Percentiles rank a stretch among this genome's conserved stretches.
Evolutionary conservation across 208 protist genomes (phyloP).

Genomic region (Acanthamoeba triangularis): DNA sequence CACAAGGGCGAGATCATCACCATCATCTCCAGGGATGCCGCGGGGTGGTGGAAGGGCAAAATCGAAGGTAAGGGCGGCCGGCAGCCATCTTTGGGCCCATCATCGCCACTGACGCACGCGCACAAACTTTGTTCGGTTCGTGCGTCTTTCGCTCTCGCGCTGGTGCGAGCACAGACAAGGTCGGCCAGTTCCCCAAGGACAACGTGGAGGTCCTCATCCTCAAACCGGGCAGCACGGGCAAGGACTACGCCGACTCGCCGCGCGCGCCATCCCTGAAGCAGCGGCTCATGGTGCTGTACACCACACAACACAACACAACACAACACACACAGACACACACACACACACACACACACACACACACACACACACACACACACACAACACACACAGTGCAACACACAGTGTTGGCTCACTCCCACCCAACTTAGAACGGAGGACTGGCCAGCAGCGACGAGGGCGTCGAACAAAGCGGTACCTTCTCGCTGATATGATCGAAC

Average conservation of each 20-base stretch:
- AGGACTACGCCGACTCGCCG: background rate
- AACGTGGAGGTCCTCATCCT: slow-evolving; percentile 2
- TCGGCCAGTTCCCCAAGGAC: slow-evolving; percentile 34
- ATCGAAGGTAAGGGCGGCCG: background rate
- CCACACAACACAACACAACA: background rate
- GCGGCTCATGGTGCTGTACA: background rate
- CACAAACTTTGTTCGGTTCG: too few species aligned
- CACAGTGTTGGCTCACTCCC: background rate
- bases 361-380: background rate
- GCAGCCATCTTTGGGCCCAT: background rate
- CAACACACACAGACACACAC: background rate
- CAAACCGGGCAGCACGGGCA: background rate
- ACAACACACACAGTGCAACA: too few species aligned
- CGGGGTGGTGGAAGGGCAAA: slow-evolving; percentile 39
- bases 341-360: background rate
- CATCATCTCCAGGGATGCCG: background rate
- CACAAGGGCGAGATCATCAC: slow-evolving; percentile 1
- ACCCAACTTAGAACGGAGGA: too few species aligned
- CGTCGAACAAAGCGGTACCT: too few species aligned
- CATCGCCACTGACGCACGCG: background rate
- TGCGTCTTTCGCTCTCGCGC: background rate
- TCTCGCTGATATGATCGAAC: too few species aligned
- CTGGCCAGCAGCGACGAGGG: too few species aligned
- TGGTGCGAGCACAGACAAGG: background rate
- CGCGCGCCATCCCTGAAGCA: background rate